A percentile compares a stretch with the other conserved stretches of the same genome.
Evolutionary conservation across 352 stramenopile genomes (phyloP).

Genomic region (Pythium aristosporum): DNA sequence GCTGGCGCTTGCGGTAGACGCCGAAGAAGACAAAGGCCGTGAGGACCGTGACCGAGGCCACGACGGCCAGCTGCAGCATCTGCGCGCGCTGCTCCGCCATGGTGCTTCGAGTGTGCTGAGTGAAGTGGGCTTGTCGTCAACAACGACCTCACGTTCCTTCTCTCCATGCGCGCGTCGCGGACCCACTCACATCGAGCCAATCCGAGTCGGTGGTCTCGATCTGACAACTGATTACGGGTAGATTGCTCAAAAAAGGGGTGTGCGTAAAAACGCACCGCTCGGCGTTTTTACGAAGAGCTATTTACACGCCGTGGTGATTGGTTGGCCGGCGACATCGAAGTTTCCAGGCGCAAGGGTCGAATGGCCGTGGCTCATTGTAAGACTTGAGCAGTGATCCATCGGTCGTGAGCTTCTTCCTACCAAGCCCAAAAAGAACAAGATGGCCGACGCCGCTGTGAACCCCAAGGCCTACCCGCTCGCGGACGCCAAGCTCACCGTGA

Average conservation of each 20-base stretch:
- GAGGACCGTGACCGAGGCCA: slow-evolving; percentile 75
- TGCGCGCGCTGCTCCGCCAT: slow-evolving; percentile 33
- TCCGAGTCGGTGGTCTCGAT: neutral
- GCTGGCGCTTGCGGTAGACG: slow-evolving; percentile 45
- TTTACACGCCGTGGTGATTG: slow-evolving; percentile 22
- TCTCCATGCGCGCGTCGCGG: slow-evolving; percentile 15
- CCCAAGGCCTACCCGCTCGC: slow-evolving; percentile 97
- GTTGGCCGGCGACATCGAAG: slow-evolving; percentile 29
- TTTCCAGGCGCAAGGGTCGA: slow-evolving; percentile 1
- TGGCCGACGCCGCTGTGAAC: slow-evolving; percentile 86
- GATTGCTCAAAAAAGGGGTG: neutral
- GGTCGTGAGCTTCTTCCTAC: slow-evolving; percentile 75
- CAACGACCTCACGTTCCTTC: slow-evolving; percentile 18
- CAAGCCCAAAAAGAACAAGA: slow-evolving; percentile 29
- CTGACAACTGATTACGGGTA: neutral
- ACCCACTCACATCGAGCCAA: slow-evolving; percentile 1
- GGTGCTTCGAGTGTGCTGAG: neutral
- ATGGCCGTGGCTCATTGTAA: slow-evolving; percentile 19
- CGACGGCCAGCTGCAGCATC: slow-evolving; percentile 63
- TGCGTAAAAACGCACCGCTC: slow-evolving; percentile 10
- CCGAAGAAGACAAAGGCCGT: slow-evolving; percentile 54
- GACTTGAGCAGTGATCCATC: slow-evolving; percentile 82
- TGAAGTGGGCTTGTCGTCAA: neutral
- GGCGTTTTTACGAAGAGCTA: slow-evolving; percentile 17
- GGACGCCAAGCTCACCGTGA: slow-evolving; percentile 98